Conservation (phyloP, 208 protist genomes). For the Crithidia sp. region DNA sequence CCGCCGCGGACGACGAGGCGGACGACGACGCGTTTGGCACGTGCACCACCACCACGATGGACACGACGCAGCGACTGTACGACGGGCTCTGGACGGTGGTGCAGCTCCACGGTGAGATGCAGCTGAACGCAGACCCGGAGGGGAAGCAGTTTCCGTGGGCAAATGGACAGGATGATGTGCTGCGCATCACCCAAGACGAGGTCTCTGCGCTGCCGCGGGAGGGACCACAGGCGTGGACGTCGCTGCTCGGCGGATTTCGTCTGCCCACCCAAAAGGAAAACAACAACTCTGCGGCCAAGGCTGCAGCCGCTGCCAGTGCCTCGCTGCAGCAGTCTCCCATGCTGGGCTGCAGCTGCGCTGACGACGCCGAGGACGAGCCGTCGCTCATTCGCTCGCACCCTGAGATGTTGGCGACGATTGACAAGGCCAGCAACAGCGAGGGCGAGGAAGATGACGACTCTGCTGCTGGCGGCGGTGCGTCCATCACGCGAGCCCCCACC, state of each 20-base stretch:
- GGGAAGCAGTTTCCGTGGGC: constrained; percentile 49
- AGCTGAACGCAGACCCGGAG: constrained; percentile 37
- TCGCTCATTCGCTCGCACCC: constrained; percentile 11
- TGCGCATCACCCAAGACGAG: constrained; percentile 12
- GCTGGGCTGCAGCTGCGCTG: constrained; percentile 20
- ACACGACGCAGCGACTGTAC: constrained; percentile 7
- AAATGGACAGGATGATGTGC: constrained; percentile 7
- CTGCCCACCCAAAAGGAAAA: neutral
- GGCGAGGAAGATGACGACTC: neutral
- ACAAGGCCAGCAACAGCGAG: neutral
- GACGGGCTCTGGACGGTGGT: constrained; percentile 40
- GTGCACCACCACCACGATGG: constrained; percentile 1
- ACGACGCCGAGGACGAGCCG: constrained; percentile 8
- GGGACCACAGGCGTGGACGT: constrained; percentile 8
- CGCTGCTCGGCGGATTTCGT: constrained; percentile 3
- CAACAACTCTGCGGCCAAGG: neutral
- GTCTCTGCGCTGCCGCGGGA: neutral
- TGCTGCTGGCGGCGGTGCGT: neutral
- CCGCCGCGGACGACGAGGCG: constrained; percentile 8
- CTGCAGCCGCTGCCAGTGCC: neutral
- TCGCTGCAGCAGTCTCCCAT: constrained; percentile 19
- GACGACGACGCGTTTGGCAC: constrained; percentile 20
- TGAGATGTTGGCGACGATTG: constrained; percentile 14
- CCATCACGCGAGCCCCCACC: constrained; percentile 3
- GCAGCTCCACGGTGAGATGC: constrained; percentile 39